Evolutionary conservation across 208 protist species (phyloP).

Genomic region (Leishmania lainsoni): DNA sequence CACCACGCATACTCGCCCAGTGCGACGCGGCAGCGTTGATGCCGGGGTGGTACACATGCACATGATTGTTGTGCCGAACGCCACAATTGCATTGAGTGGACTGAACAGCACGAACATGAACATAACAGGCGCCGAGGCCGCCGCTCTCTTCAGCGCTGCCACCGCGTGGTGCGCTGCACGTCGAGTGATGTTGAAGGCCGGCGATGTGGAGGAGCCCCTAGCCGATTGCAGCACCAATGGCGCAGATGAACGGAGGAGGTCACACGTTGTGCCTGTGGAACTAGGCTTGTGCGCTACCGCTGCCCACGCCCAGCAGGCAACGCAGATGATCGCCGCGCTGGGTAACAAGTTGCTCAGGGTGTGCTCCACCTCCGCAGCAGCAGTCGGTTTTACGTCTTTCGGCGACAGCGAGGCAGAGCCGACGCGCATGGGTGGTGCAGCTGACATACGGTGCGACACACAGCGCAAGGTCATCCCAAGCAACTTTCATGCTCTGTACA

Average conservation of each 20-base stretch:
- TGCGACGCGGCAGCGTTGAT: not conserved
- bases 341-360: constrained; percentile 28
- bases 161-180: constrained; percentile 21
- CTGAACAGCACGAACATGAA: constrained; percentile 22
- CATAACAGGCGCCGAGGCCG: constrained; percentile 16
- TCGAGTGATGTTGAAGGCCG: not conserved
- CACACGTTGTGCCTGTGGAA: not conserved
- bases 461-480: constrained; percentile 65
- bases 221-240: not conserved
- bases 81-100: constrained; percentile 8
- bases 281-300: constrained; percentile 33
- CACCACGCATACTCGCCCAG: not conserved
- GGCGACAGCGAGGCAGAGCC: not conserved
- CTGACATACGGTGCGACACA: constrained; percentile 47
- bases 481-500: constrained; percentile 74
- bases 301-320: constrained; percentile 12
- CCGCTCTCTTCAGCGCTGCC: constrained; percentile 18
- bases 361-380: not conserved
- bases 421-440: not conserved
- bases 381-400: not conserved
- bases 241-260: not conserved
- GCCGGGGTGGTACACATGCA: constrained; percentile 14
- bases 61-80: constrained; percentile 22
- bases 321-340: constrained; percentile 30
- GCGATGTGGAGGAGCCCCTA: not conserved